Evolutionary conservation across 1,284 basidiomycete genomes (phyloP), one percentile per base, ranked within the genome.

Genomic region (Fomitopsis schrenkii): DNA sequence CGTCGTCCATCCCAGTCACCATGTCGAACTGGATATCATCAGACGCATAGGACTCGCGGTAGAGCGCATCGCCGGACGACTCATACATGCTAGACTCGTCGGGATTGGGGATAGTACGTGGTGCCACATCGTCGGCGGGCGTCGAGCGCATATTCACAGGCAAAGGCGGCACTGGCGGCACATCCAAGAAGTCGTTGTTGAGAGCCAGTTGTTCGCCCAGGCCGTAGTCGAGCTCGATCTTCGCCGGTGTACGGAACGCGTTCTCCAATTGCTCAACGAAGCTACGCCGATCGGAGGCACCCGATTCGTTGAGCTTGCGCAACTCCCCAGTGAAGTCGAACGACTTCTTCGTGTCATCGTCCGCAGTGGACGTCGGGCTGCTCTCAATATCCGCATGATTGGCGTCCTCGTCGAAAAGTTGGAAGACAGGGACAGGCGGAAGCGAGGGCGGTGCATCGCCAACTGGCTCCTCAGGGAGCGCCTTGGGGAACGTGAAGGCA

Each of bases 261-360:
- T 80, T 85, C 74, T 92, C 91, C 10, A 93, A 75, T 71, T 92
- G 88, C 71, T 93, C 91, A 3, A 95, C 86, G 68, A 95, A 95
- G 72, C 91, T 93, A 6, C 76, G 78, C 4, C 91, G 76, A 67
- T 90, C 84, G 0, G 85, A 85, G 2, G 71, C 86, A 30, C 89
- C 88, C 6, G 83, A 86, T 67, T 87, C 85, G 60, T 88, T 88
- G 48, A 95, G 80, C 64, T 79, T 84, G 70, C 82, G 78, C 55
- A 93, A 77, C 72, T 94, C 93, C 26, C 85, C 87, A 0, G 93
- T 94, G 69, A 95, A 95, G 71, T 95, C 93, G 66, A 95, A 95
- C 1, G 88, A 91, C 67, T 83, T 86, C 74, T 88, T 89, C 0
- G 90, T 91, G 62, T 87, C 83, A 57, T 87, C 84, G 10, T 78